A percentile compares a stretch with the other conserved stretches of the same genome.
These are phyloP conservation scores for Pilasporangium apinafurcum DNA, from an alignment of 352 stramenopile genomes.

Conservation along the genomic window DNA sequence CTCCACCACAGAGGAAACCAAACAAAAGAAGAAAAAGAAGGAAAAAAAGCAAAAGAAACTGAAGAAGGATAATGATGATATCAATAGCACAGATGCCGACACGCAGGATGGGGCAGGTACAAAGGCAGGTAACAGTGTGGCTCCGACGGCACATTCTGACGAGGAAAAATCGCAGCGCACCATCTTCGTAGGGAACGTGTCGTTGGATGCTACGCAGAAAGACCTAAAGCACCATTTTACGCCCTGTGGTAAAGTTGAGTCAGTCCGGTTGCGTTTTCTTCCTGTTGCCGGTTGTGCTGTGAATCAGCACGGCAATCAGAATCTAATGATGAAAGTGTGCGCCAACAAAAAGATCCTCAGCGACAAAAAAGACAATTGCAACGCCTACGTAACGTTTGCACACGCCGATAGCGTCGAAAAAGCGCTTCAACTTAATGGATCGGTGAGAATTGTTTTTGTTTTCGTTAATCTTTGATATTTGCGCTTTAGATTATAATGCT, in stretches of 20 bases:
- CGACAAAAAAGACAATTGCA: constrained; percentile 85
- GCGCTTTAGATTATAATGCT: neutral
- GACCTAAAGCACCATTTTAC: constrained; percentile 81
- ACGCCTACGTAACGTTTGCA: constrained; percentile 89
- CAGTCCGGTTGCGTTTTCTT: constrained; percentile 79
- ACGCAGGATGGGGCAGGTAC: neutral
- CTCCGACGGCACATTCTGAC: constrained; percentile 9
- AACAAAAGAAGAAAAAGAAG: constrained; percentile 27
- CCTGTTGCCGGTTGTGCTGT: constrained; percentile 82
- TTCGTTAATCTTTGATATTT: neutral
- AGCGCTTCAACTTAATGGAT: constrained; percentile 66
- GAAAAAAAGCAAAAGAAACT: constrained; percentile 32
- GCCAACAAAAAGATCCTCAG: constrained; percentile 85
- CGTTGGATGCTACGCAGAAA: constrained; percentile 74
- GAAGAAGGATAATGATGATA: constrained; percentile 1
- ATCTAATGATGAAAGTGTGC: constrained; percentile 89
- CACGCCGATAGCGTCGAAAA: constrained; percentile 43
- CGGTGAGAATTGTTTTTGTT: constrained; percentile 17
- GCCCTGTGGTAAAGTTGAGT: constrained; percentile 81
- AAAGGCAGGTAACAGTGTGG: neutral
- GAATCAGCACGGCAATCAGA: constrained; percentile 85
- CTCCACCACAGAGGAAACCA: neutral
- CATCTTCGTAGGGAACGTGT: constrained; percentile 91
- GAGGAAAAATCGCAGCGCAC: constrained; percentile 73
- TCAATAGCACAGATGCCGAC: neutral